A percentile compares a stretch with the other conserved stretches of the same genome.
Evolutionary conservation across 345 rosid species (phyloP).

Genomic region (Mangifera indica): DNA sequence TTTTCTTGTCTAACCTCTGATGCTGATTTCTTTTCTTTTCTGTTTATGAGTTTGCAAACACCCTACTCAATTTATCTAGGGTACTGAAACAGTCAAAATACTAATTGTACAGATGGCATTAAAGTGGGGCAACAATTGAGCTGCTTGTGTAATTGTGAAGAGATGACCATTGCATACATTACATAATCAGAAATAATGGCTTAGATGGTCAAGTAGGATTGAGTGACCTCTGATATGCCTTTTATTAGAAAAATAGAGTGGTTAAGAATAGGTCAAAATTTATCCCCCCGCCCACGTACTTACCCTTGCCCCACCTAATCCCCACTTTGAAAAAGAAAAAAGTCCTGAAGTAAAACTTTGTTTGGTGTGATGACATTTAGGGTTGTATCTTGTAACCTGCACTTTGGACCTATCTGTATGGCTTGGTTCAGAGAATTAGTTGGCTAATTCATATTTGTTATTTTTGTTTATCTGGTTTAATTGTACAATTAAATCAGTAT

Average conservation of each 20-base stretch:
- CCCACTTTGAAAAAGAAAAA: neutral
- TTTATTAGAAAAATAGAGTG: neutral
- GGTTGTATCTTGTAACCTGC: neutral
- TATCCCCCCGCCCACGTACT: neutral
- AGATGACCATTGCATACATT: neutral
- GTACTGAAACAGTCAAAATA: neutral
- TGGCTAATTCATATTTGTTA: neutral
- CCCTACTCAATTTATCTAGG: conserved; percentile 2
- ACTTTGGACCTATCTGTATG: neutral
- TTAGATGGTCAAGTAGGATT: neutral
- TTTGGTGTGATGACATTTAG: conserved; percentile 2
- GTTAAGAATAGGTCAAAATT: neutral
- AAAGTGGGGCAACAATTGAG: neutral
- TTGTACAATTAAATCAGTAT: neutral
- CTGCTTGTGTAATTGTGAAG: neutral
- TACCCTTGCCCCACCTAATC: neutral
- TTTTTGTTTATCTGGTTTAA: neutral
- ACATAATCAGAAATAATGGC: neutral
- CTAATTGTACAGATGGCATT: neutral
- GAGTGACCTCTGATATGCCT: neutral
- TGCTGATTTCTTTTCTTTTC: neutral
- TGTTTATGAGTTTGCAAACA: neutral
- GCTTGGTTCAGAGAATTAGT: neutral
- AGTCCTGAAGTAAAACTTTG: neutral
- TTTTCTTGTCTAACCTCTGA: neutral